phyloP scores from a whole-genome alignment of 495 filamentous ascomycete species.

The Sphaerosporella brunnea region DNA sequence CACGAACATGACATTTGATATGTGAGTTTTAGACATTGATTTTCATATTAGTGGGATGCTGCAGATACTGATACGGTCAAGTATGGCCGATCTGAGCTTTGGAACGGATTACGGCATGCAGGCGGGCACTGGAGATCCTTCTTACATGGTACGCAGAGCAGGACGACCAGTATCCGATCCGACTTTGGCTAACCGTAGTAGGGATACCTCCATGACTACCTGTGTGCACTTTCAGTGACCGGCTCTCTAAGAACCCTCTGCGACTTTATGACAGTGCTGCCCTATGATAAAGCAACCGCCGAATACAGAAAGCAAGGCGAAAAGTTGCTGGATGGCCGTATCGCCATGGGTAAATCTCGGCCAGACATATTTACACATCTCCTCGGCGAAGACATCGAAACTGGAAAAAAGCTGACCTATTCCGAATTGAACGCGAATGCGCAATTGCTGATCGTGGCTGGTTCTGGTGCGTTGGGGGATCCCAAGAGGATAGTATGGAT shows the following conservation, averaged over 20 bases:
- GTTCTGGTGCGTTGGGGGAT: too few species aligned
- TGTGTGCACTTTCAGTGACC: neutral
- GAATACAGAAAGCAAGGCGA: conserved; percentile 6
- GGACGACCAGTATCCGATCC: conserved; percentile 5
- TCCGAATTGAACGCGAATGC: conserved; percentile 11
- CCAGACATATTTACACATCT: conserved; percentile 16
- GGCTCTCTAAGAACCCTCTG: conserved; percentile 7
- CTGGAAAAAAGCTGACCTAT: conserved; percentile 4
- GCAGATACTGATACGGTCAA: conserved; percentile 1
- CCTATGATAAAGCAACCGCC: neutral
- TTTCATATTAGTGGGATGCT: neutral
- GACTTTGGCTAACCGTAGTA: conserved; percentile 1
- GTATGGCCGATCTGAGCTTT: conserved; percentile 18
- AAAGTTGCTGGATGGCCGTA: conserved; percentile 7
- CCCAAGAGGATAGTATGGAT: too few species aligned
- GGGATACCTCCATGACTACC: neutral
- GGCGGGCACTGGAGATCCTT: conserved; percentile 11
- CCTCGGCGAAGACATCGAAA: conserved; percentile 8
- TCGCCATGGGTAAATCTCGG: conserved; percentile 8
- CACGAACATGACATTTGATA: neutral
- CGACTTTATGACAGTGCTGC: conserved; percentile 12
- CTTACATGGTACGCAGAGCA: too few species aligned
- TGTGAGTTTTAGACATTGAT: neutral
- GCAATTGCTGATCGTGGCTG: conserved; percentile 14
- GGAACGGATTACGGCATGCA: conserved; percentile 13